phyloP scores from a whole-genome alignment of 352 stramenopile genomes.

The Globisporangium spiculum region DNA sequence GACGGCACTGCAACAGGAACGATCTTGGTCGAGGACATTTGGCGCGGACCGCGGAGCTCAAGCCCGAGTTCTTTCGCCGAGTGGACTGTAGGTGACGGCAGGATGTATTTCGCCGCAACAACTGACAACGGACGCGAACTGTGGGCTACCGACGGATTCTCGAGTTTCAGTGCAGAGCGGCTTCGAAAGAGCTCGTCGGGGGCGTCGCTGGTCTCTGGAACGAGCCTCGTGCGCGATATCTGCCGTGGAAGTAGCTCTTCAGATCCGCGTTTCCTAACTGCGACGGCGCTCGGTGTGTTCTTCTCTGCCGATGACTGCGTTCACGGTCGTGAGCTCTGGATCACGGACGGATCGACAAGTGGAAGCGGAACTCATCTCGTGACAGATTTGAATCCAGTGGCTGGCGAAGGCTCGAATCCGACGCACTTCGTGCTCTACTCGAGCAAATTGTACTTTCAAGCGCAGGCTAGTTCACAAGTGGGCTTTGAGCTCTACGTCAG shows the following conservation, averaged over 20 bases:
- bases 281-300: conserved; percentile 37
- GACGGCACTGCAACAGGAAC: conserved; percentile 49
- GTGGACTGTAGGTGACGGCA: conserved; percentile 31
- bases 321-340: conserved; percentile 69
- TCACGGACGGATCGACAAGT: conserved; percentile 34
- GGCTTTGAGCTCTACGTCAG: conserved; percentile 58
- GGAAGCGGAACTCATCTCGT: conserved; percentile 49
- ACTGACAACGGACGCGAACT: conserved; percentile 54
- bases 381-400: conserved; percentile 37
- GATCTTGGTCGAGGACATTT: conserved; percentile 51
- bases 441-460: conserved; percentile 38
- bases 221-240: conserved; percentile 55
- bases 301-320: conserved; percentile 69
- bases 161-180: conserved; percentile 27
- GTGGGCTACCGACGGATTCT: conserved; percentile 55
- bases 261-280: conserved; percentile 45
- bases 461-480: conserved; percentile 18
- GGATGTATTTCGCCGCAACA: conserved; percentile 56
- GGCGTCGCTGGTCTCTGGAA: conserved; percentile 19
- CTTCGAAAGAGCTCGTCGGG: conserved; percentile 6
- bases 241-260: conserved; percentile 36
- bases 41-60: conserved; percentile 41
- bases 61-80: conserved; percentile 41
- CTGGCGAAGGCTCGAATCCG: conserved; percentile 33
- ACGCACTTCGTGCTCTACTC: conserved; percentile 36